These are phyloP conservation scores for Solanum medicagineum DNA, from an alignment of 257 asterid genomes.

Conservation along the genomic window DNA sequence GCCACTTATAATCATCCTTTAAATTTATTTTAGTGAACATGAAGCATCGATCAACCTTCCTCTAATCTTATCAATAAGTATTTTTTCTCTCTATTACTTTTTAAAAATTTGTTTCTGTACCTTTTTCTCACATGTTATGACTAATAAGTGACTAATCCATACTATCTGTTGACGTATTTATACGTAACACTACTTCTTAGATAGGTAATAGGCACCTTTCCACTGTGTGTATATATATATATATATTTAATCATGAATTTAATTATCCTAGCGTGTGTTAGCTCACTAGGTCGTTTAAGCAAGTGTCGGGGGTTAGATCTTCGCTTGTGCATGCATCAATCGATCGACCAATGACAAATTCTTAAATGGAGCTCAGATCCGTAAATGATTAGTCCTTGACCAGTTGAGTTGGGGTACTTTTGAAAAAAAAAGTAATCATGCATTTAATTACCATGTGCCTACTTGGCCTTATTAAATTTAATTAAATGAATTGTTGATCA, in stretches of 20 bases:
- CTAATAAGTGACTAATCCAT: neutral
- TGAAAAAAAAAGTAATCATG: neutral
- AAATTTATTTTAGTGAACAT: neutral
- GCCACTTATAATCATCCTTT: neutral
- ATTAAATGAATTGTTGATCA: neutral
- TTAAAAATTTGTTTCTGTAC: neutral
- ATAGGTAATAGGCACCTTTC: neutral
- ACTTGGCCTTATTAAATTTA: neutral
- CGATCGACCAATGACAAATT: accelerated
- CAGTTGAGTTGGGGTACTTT: too few relatives aligned
- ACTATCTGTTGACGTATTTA: neutral
- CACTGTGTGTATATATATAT: neutral
- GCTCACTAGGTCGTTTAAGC: too few relatives aligned
- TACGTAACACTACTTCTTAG: neutral
- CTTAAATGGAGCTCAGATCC: too few relatives aligned
- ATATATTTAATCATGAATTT: neutral
- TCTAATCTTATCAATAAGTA: neutral
- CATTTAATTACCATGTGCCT: neutral
- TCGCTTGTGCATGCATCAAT: too few relatives aligned
- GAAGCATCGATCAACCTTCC: neutral
- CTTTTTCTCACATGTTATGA: neutral
- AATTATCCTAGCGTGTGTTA: too few relatives aligned
- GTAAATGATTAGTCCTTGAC: too few relatives aligned
- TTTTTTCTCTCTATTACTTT: neutral
- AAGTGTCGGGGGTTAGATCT: too few relatives aligned